phyloP scores from a whole-genome alignment of 2,329 filamentous ascomycete genomes.

The Trichothecium roseum region DNA sequence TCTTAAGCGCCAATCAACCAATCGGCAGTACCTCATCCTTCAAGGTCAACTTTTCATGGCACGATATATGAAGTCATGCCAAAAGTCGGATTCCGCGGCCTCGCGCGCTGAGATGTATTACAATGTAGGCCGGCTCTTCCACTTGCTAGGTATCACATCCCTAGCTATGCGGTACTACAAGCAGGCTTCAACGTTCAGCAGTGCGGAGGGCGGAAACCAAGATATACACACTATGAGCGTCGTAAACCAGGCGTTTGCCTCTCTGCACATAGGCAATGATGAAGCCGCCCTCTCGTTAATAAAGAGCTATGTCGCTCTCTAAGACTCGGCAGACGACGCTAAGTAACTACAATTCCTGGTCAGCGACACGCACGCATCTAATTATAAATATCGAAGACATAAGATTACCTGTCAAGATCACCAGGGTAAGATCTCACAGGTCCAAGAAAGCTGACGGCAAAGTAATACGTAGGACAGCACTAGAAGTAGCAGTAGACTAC shows the following conservation, averaged over 20 bases:
- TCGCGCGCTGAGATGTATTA: constrained; percentile 21
- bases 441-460: too few species aligned
- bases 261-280: constrained; percentile 19
- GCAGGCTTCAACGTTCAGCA: constrained; percentile 17
- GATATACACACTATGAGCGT: constrained; percentile 19
- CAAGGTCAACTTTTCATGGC: constrained; percentile 75
- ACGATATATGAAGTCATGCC: constrained; percentile 16
- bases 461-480: too few species aligned
- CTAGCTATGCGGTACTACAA: constrained; percentile 64
- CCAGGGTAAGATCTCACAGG: too few species aligned
- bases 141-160: constrained; percentile 23
- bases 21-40: constrained; percentile 76
- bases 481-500: too few species aligned
- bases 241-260: constrained; percentile 20
- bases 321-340: too few species aligned
- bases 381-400: too few species aligned
- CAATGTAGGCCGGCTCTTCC: constrained; percentile 26
- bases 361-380: too few species aligned
- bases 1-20: constrained; percentile 81
- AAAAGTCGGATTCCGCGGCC: constrained; percentile 6
- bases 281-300: constrained; percentile 15
- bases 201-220: constrained; percentile 1
- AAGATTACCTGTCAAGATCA: too few species aligned
- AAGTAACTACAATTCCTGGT: too few species aligned
- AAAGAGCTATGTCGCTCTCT: constrained; percentile 13